phyloP scores from a whole-genome alignment of 192 early-diverging fungal species.

The Coemansia sp. region DNA sequence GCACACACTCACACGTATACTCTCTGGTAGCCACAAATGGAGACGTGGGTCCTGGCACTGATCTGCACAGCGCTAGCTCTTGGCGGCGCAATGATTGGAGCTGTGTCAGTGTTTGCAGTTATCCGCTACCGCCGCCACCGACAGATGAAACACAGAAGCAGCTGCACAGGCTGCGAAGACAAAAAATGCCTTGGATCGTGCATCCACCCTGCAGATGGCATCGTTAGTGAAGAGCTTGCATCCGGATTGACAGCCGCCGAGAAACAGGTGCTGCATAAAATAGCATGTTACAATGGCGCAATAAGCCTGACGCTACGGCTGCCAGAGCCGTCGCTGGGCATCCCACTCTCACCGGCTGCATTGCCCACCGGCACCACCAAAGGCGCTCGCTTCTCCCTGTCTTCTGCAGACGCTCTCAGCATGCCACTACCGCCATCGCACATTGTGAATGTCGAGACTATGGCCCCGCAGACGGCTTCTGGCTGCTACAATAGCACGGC shows the following conservation, averaged over 20 bases:
- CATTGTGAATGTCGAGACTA: neutral
- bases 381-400: neutral
- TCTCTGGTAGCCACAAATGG: constrained; percentile 8
- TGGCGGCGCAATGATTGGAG: constrained; percentile 10
- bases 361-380: neutral
- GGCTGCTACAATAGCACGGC: neutral
- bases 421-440: neutral
- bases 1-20: neutral
- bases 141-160: neutral
- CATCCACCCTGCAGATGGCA: neutral
- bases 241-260: constrained; percentile 34
- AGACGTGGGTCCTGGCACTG: constrained; percentile 16
- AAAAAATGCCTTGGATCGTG: constrained; percentile 2
- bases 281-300: constrained; percentile 20
- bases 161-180: neutral
- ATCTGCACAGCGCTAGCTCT: constrained; percentile 14
- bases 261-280: constrained; percentile 29
- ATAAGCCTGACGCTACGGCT: constrained; percentile 31
- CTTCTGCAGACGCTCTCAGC: constrained; percentile 9
- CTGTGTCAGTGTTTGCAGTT: constrained; percentile 3
- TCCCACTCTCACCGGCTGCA: constrained; percentile 21
- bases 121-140: constrained; percentile 6
- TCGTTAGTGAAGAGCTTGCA: constrained; percentile 20
- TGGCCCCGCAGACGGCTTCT: neutral
- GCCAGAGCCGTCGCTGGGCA: constrained; percentile 30